Evolutionary conservation across 495 filamentous ascomycete species (phyloP).

Genomic region (Evernia prunastri): DNA sequence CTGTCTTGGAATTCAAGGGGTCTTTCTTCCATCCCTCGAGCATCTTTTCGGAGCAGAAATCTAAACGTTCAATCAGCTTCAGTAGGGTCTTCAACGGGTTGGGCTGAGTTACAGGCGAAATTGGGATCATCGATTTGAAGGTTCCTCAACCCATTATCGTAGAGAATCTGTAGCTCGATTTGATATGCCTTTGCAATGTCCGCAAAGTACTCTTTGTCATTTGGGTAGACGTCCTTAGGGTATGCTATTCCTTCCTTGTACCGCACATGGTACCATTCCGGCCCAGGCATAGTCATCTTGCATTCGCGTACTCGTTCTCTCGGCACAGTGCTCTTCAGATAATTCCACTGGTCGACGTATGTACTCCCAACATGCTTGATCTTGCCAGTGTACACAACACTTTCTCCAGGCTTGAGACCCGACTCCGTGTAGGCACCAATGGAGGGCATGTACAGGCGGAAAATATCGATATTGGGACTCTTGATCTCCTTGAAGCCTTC

Average conservation of each 20-base stretch:
- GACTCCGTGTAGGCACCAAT: constrained; percentile 65
- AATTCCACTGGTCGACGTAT: constrained; percentile 61
- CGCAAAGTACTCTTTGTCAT: constrained; percentile 64
- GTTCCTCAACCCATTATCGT: constrained; percentile 62
- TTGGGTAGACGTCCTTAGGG: constrained; percentile 55
- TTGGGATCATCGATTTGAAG: constrained; percentile 76
- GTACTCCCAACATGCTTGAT: constrained; percentile 59
- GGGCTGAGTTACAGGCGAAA: no score
- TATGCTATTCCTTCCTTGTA: constrained; percentile 66
- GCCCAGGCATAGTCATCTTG: constrained; percentile 68
- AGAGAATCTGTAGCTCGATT: constrained; percentile 58
- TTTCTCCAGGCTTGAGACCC: constrained; percentile 66
- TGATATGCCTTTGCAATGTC: constrained; percentile 71
- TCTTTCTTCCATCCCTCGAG: constrained; percentile 60
- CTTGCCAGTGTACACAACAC: constrained; percentile 65
- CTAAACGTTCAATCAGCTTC: no score
- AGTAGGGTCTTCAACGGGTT: no score
- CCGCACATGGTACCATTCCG: constrained; percentile 68
- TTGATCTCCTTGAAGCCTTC: constrained; percentile 60
- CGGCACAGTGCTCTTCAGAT: constrained; percentile 56
- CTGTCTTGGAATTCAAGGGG: constrained; percentile 46
- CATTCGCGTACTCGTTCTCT: constrained; percentile 54
- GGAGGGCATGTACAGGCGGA: constrained; percentile 71
- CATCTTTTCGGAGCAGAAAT: constrained; percentile 76
- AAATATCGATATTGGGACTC: constrained; percentile 53